Conservation (phyloP, 495 filamentous ascomycete species). For the Penicillium egyptiacum region DNA sequence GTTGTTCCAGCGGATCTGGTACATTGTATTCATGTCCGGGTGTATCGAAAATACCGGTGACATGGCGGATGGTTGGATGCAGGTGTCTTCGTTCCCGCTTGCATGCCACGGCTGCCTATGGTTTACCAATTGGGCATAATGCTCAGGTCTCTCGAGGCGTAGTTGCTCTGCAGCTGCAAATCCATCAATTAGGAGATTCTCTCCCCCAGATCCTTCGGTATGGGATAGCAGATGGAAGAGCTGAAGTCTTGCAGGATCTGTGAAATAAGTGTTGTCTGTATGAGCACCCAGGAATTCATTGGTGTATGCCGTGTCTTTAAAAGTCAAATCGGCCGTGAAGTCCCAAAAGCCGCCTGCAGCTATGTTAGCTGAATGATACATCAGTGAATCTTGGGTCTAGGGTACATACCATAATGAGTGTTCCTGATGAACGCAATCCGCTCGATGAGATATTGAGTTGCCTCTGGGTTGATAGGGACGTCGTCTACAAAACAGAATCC, state of each 20-base stretch:
- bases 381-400: neutral
- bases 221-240: slow-evolving; percentile 88
- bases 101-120: slow-evolving; percentile 69
- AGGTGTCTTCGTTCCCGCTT: slow-evolving; percentile 79
- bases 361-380: slow-evolving; percentile 6
- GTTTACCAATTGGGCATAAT: slow-evolving; percentile 52
- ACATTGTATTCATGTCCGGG: slow-evolving; percentile 35
- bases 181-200: slow-evolving; percentile 78
- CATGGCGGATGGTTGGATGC: slow-evolving; percentile 63
- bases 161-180: slow-evolving; percentile 67
- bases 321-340: slow-evolving; percentile 83
- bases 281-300: slow-evolving; percentile 71
- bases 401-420: slow-evolving; percentile 76
- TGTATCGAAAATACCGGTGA: slow-evolving; percentile 65
- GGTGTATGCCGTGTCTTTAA: slow-evolving; percentile 93
- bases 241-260: slow-evolving; percentile 84
- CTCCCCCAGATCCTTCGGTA: slow-evolving; percentile 60
- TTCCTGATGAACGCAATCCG: slow-evolving; percentile 77
- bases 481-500: slow-evolving; percentile 72
- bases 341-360: slow-evolving; percentile 82
- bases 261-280: slow-evolving; percentile 94
- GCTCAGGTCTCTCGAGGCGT: slow-evolving; percentile 40
- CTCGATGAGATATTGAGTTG: slow-evolving; percentile 69
- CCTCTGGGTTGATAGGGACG: slow-evolving; percentile 64
- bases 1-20: slow-evolving; percentile 87